A percentile compares a stretch with the other conserved stretches of the same genome.
Evolutionary conservation across 208 protist species (phyloP).

Genomic region (Crithidia fasciculata): DNA sequence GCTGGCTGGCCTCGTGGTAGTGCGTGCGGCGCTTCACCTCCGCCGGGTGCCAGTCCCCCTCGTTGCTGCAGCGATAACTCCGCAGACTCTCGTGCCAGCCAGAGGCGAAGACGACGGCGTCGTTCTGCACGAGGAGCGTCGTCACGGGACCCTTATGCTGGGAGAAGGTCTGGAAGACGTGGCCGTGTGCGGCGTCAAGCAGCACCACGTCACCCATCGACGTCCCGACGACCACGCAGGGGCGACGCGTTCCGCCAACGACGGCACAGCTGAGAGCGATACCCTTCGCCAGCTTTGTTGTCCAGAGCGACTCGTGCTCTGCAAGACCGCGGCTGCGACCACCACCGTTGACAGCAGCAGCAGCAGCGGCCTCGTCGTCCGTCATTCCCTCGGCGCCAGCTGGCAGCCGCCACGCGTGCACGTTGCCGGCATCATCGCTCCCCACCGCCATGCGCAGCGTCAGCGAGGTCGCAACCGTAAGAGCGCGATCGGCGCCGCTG

Average conservation of each 20-base stretch:
- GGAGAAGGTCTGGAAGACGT: constrained; percentile 73
- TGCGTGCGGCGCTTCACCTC: constrained; percentile 92
- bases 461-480: constrained; percentile 55
- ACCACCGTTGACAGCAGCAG: constrained; percentile 17
- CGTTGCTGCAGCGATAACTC: constrained; percentile 34
- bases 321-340: constrained; percentile 34
- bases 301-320: constrained; percentile 77
- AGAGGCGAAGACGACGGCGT: constrained; percentile 68
- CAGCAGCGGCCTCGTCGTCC: neutral
- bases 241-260: constrained; percentile 32
- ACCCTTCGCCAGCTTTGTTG: constrained; percentile 72
- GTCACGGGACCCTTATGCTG: constrained; percentile 86
- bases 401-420: constrained; percentile 67
- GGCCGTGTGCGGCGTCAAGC: constrained; percentile 70
- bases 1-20: constrained; percentile 86
- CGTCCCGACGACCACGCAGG: constrained; percentile 81
- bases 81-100: constrained; percentile 91
- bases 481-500: constrained; percentile 79
- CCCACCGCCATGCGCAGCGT: constrained; percentile 56
- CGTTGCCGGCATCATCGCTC: constrained; percentile 82
- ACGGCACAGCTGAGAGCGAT: constrained; percentile 77
- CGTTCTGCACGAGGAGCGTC: constrained; percentile 46
- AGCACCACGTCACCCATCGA: constrained; percentile 84
- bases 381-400: neutral
- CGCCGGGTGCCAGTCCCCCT: constrained; percentile 69